Evolutionary conservation across 257 asterid species (phyloP).

Genomic region (Ilex aquifolium): DNA sequence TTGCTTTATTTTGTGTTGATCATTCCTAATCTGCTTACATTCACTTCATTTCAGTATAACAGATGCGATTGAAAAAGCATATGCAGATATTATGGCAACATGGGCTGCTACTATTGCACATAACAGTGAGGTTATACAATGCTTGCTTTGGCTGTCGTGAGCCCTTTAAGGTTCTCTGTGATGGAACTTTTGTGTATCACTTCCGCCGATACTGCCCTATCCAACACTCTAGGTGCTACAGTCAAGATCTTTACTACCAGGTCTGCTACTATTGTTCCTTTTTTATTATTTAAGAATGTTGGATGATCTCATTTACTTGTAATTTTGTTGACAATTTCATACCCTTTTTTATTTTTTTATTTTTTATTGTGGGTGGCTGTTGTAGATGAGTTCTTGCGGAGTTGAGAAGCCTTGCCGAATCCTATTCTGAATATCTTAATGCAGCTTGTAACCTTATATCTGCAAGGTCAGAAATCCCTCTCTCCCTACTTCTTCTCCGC

Average conservation of each 20-base stretch:
- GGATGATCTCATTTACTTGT: no score
- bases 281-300: no score
- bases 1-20: no score
- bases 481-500: conserved; percentile 2
- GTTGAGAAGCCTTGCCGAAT: conserved; percentile 67
- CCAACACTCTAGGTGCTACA: conserved; percentile 60
- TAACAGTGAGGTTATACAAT: conserved; percentile 1
- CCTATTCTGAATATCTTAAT: conserved; percentile 44
- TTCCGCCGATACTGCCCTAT: conserved; percentile 85
- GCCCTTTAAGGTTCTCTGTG: conserved; percentile 92
- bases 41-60: neutral
- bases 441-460: conserved; percentile 59
- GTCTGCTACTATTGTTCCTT: conserved; percentile 27
- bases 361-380: conserved; percentile 2
- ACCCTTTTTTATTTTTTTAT: no score
- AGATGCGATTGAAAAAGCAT: conserved; percentile 1
- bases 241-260: conserved; percentile 86
- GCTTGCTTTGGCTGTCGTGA: conserved; percentile 84
- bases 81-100: neutral
- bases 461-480: conserved; percentile 50
- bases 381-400: conserved; percentile 82
- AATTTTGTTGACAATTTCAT: no score
- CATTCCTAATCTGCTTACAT: no score
- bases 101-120: neutral
- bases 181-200: conserved; percentile 83